Base-by-base conservation (phyloP, 139 green algal species). In the Nannochloris sp. region DNA sequence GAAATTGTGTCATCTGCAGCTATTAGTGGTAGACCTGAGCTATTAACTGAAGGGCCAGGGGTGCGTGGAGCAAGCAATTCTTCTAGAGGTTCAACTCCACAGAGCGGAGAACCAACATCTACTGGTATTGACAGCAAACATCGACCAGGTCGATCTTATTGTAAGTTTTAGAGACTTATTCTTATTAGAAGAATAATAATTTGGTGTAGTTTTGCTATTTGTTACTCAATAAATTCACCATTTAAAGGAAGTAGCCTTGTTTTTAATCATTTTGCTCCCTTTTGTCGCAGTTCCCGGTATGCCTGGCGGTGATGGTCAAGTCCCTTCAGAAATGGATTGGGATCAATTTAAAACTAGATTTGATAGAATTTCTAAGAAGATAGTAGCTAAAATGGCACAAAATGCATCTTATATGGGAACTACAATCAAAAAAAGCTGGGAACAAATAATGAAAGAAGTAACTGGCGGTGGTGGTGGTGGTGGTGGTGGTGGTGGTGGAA, bases 1-100 rank as follows among this genome's bases (percentile, higher is more conserved):
- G 70, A 77, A 55, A 39, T 76, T 6, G 60, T 71, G 27, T 72
- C 62, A 8, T 53, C 70, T 12, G 70, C 70, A 44, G 70, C 70
- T n/a, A 37, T 72, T 4, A 56, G 37, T 8, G 33, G 37, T 25
- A 54, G 34, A 13, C 61, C 59, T 44, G 63, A 67, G 38, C 54
- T 76, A 14, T 44, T 76, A 51, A 30, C 56, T 19, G 54, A 61
- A 2, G 70, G 54, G 12, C 61, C 70, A 6, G 65, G 53, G n/a
- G 34, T 72, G 55, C 29, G 34, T 29, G 30, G 23, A 34, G n/a
- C n/a, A n/a, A n/a, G n/a, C n/a, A n/a, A n/a, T n/a, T 37, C 37
- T 30, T 15, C 27, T 45, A 19, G 8, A n/a, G 42, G 42, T 19
- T 29, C 32, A 5, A 39, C 31, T 1, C 29, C 65, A 14, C n/a